phyloP scores from a whole-genome alignment of 495 filamentous ascomycete genomes.

The Penicillium macrosclerotiorum region DNA sequence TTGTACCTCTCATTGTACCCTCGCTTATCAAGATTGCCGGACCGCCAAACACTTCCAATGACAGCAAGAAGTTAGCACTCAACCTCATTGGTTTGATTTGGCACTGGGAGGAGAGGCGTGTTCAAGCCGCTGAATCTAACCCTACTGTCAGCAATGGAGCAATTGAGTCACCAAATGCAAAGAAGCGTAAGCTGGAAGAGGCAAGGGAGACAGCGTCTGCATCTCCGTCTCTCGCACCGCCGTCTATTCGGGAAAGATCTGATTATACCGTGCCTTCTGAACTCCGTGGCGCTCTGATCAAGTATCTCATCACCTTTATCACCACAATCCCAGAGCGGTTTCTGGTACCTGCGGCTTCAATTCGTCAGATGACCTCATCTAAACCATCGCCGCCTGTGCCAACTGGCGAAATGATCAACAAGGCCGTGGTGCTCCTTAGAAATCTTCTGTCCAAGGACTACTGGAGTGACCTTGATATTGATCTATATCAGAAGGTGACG shows the following conservation, averaged over 20 bases:
- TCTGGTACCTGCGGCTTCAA: conserved; percentile 65
- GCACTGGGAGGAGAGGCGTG: conserved; percentile 85
- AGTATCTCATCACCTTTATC: conserved; percentile 93
- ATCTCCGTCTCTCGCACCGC: conserved; percentile 47
- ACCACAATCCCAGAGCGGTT: conserved; percentile 82
- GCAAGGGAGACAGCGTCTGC: conserved; percentile 28
- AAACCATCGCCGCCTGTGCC: conserved; percentile 50
- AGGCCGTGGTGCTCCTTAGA: conserved; percentile 76
- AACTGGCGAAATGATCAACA: conserved; percentile 76
- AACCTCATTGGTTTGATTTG: conserved; percentile 87
- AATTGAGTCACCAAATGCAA: conserved; percentile 68
- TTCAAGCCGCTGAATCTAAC: conserved; percentile 48
- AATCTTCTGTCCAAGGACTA: conserved; percentile 83
- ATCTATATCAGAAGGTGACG: conserved; percentile 85
- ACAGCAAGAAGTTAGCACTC: conserved; percentile 87
- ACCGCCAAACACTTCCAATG: conserved; percentile 81
- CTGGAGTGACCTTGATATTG: conserved; percentile 90
- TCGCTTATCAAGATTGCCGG: conserved; percentile 85
- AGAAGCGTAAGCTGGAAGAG: conserved; percentile 74
- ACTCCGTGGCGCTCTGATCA: conserved; percentile 74
- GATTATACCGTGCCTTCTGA: conserved; percentile 68
- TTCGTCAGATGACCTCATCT: conserved; percentile 50
- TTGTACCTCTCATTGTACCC: conserved; percentile 82
- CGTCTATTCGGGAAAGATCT: conserved; percentile 50
- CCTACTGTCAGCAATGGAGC: conserved; percentile 39